Percentiles rank a stretch among this genome's conserved stretches.
Evolutionary conservation across 1,284 basidiomycete genomes (phyloP).

Genomic region (Agaricales sp.): DNA sequence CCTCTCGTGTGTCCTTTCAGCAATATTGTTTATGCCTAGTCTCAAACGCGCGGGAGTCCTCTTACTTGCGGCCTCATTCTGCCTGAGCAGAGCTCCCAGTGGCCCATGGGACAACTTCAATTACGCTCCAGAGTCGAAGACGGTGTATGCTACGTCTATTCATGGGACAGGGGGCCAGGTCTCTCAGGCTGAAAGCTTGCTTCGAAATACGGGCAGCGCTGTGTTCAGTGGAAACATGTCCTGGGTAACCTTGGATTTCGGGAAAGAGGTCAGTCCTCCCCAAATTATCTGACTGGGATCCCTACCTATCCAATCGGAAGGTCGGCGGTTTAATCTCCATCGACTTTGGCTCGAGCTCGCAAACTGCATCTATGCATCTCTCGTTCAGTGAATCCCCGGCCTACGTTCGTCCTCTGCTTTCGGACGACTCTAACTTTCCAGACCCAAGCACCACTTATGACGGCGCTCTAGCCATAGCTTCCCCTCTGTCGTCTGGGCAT

Average conservation of each 20-base stretch:
- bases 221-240: conserved; percentile 26
- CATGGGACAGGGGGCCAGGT: conserved; percentile 23
- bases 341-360: conserved; percentile 20
- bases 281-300: background rate
- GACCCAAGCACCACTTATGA: conserved; percentile 33
- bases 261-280: conserved; percentile 26
- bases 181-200: conserved; percentile 20
- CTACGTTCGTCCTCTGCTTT: conserved; percentile 31
- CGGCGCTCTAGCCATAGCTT: conserved; percentile 29
- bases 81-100: conserved; percentile 19
- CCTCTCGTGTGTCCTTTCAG: background rate
- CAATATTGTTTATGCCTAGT: background rate
- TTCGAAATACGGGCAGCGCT: conserved; percentile 16
- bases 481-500: conserved; percentile 25
- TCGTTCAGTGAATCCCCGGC: conserved; percentile 35
- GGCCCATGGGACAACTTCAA: conserved; percentile 41
- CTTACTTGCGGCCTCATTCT: too few species aligned
- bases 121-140: conserved; percentile 29
- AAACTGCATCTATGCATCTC: conserved; percentile 25
- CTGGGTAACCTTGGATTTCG: conserved; percentile 36
- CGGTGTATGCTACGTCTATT: conserved; percentile 25
- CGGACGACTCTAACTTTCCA: conserved; percentile 34
- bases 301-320: conserved; percentile 15
- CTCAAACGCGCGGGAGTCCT: too few species aligned
- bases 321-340: conserved; percentile 36